Evolutionary conservation across 176 grass and related monocot species (phyloP).

Genomic region (Triticum urartu): DNA sequence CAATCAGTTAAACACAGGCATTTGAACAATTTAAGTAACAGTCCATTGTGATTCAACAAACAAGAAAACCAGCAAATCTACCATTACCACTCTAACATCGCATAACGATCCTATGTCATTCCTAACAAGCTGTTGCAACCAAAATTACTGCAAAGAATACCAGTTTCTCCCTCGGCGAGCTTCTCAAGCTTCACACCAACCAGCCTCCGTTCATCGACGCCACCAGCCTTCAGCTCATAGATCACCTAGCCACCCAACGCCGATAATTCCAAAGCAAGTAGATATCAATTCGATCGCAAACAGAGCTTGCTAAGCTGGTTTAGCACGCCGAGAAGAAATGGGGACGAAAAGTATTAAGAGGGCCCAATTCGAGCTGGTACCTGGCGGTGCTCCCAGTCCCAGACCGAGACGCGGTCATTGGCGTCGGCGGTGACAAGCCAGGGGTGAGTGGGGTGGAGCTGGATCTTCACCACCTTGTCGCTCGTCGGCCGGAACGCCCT

Average conservation of each 20-base stretch:
- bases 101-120: neutral
- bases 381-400: slow-evolving; percentile 99
- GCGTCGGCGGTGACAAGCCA: slow-evolving; percentile 96
- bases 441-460: slow-evolving; percentile 94
- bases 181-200: slow-evolving; percentile 95
- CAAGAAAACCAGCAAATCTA: slow-evolving; percentile 13
- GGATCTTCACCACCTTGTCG: slow-evolving; percentile 97
- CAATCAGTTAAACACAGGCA: neutral
- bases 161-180: slow-evolving; percentile 92
- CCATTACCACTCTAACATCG: neutral
- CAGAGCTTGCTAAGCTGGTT: neutral
- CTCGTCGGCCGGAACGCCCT: slow-evolving; percentile 91
- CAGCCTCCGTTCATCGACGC: slow-evolving; percentile 85
- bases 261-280: neutral
- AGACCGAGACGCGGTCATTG: slow-evolving; percentile 90
- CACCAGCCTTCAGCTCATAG: slow-evolving; percentile 97
- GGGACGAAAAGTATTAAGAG: neutral
- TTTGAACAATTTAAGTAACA: slow-evolving; percentile 16
- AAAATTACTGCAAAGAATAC: slow-evolving; percentile 37
- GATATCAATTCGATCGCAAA: slow-evolving; percentile 14
- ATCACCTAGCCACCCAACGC: slow-evolving; percentile 57
- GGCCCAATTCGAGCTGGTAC: slow-evolving; percentile 29
- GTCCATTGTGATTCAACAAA: slow-evolving; percentile 14
- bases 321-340: slow-evolving; percentile 12
- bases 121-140: slow-evolving; percentile 15